Percentiles rank a stretch among this genome's conserved stretches.
Conservation (phyloP, 306 rosid species). For the Prosopis cineraria region DNA sequence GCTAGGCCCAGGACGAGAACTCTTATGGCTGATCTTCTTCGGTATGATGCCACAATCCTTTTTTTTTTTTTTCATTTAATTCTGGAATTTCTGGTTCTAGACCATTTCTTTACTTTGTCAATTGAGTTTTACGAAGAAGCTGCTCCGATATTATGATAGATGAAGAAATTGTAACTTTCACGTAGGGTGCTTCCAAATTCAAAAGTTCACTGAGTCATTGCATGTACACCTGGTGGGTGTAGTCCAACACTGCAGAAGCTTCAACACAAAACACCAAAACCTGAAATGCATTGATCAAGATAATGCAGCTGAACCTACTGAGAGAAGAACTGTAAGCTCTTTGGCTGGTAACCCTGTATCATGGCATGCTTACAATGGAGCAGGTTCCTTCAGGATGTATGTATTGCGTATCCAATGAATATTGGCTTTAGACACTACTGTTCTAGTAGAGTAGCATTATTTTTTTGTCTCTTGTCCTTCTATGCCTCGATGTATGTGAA, state of each 20-base stretch:
- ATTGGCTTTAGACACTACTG: slow-evolving; percentile 8
- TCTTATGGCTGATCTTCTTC: slow-evolving; percentile 91
- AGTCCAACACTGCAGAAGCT: slow-evolving; percentile 85
- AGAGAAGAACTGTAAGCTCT: slow-evolving; percentile 56
- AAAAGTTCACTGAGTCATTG: slow-evolving; percentile 67
- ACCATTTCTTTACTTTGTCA: slow-evolving; percentile 14
- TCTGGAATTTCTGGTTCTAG: neutral
- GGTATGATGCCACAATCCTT: slow-evolving; percentile 46
- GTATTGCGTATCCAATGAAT: slow-evolving; percentile 41
- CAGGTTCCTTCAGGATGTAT: slow-evolving; percentile 92
- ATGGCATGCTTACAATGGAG: slow-evolving; percentile 88
- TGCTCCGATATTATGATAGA: neutral
- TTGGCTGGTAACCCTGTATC: slow-evolving; percentile 78
- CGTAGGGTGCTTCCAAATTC: slow-evolving; percentile 82
- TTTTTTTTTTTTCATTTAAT: neutral
- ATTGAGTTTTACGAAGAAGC: neutral
- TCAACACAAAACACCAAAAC: slow-evolving; percentile 71
- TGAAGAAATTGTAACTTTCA: slow-evolving; percentile 29
- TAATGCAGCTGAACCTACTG: slow-evolving; percentile 41
- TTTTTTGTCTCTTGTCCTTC: slow-evolving; percentile 14
- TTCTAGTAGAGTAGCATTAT: neutral
- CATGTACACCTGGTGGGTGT: slow-evolving; percentile 86
- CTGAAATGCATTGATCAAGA: slow-evolving; percentile 70
- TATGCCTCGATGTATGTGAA: neutral
- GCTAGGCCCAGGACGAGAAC: slow-evolving; percentile 97